Conservation (phyloP, 2,329 filamentous ascomycete species). For the Alternaria sp. region DNA sequence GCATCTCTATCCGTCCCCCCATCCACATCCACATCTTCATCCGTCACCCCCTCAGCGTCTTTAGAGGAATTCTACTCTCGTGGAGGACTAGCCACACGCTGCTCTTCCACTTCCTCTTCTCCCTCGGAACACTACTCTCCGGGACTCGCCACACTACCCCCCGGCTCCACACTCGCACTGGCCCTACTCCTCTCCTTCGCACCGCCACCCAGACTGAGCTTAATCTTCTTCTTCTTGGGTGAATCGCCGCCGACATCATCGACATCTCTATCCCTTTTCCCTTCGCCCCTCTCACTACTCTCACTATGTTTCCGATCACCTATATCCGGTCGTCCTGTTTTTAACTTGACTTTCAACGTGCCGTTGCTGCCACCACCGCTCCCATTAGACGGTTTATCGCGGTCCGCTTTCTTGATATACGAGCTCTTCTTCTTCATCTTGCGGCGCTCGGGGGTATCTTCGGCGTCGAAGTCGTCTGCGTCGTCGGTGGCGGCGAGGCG, state of each 20-base stretch:
- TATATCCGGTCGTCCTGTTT: conserved; percentile 34
- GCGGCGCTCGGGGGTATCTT: conserved; percentile 51
- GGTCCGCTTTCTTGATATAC: conserved; percentile 50
- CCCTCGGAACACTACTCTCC: neutral
- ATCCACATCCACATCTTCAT: neutral
- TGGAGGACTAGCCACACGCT: neutral
- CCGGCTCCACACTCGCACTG: conserved; percentile 22
- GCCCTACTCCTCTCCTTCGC: conserved; percentile 21
- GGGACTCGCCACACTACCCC: conserved; percentile 1
- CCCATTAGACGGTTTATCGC: conserved; percentile 33
- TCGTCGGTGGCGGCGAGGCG: conserved; percentile 28
- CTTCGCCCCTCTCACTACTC: conserved; percentile 36
- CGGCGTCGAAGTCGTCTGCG: conserved; percentile 47
- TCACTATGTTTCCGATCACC: conserved; percentile 38
- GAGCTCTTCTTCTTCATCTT: conserved; percentile 59
- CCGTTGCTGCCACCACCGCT: conserved; percentile 9
- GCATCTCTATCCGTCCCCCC: neutral
- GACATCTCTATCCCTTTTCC: conserved; percentile 44
- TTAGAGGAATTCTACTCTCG: neutral
- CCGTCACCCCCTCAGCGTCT: neutral
- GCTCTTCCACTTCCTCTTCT: neutral
- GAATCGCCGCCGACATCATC: conserved; percentile 38
- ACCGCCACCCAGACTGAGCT: conserved; percentile 33
- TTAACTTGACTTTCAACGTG: conserved; percentile 44
- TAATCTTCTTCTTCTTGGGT: conserved; percentile 49